Conservation (phyloP, 768 basidiomycete genomes). For the Lactarius vividus region DNA sequence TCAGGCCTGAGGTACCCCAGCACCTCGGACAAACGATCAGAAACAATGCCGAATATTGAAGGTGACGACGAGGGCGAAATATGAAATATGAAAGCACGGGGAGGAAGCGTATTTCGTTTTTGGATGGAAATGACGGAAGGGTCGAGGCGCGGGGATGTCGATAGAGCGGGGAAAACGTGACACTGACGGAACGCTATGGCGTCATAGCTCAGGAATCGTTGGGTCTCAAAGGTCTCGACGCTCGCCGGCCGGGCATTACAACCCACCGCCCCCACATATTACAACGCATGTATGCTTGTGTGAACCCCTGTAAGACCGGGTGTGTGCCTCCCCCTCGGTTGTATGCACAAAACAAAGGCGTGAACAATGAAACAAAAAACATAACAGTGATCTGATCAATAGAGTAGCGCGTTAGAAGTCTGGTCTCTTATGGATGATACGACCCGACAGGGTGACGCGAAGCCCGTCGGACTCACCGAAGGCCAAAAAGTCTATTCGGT, state of each 20-base stretch:
- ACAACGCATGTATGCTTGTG: background rate
- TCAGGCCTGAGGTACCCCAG: background rate
- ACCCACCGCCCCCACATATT: background rate
- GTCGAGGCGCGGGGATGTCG: conserved; percentile 26
- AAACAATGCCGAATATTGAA: background rate
- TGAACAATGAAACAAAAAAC: background rate
- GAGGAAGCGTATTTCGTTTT: conserved; percentile 2
- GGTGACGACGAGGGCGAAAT: background rate
- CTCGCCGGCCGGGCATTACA: background rate
- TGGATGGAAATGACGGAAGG: conserved; percentile 2
- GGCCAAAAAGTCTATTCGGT: conserved; percentile 27
- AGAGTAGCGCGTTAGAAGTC: conserved; percentile 13
- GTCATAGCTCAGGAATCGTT: conserved; percentile 12
- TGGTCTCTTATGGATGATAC: conserved; percentile 7
- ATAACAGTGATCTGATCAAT: conserved; percentile 12
- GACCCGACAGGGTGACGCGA: conserved; percentile 13
- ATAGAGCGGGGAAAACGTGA: conserved; percentile 23
- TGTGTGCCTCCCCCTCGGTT: background rate
- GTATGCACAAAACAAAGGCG: background rate
- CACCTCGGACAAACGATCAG: background rate
- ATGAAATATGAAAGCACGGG: conserved; percentile 1
- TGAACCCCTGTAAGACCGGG: conserved; percentile 10
- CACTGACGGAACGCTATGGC: conserved; percentile 7
- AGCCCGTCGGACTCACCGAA: background rate
- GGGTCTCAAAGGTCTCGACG: background rate